Base-by-base conservation (phyloP, 495 filamentous ascomycete genomes). In the Lindgomyces ingoldianus region DNA sequence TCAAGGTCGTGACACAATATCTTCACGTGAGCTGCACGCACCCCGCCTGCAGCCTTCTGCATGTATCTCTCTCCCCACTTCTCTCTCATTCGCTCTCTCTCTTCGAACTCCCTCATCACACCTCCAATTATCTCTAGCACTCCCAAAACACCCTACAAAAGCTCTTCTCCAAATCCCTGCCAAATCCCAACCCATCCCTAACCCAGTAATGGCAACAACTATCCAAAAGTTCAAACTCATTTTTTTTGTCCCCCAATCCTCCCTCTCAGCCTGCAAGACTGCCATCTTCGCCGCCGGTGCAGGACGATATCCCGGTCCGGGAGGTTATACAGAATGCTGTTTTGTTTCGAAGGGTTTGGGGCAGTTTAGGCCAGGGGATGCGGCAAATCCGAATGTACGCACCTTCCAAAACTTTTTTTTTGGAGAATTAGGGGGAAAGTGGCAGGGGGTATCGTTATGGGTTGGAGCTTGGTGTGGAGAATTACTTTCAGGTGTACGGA, bases 271-370 rank as follows among this genome's bases (percentile, higher is more conserved):
- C 14, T 80, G 79, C 73, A 88, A 89, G 69, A 55, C 74, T 0
- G 86, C 85, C 51, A 79, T 89, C 57, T 89, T 89, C 69, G 78
- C 79, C 18, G 82, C 86, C 0, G 87, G 86, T 12, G 87, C 84
- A 2, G 87, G 87, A 0, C 74, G 78, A 3, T 85, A 83, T 64
- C 85, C 85, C 1, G 80, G 80, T 0, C 71, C 71, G 11, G 83
- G 82, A 22, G 81, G 82, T 62, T 90, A 89, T 75, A 85, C 80
- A 3, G 80, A 89, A 59, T 84, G 80, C 73, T 82, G 81, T 71
- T 90, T 79, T 73, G 78, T 79, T 14, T 70, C 77, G 2, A 62
- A 75, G 4, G 87, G 85, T 4, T 83, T 75, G 0, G 83, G 83
- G 1, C 87, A 89, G 64, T 90, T 87, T 72, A 76, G 81, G 16